A percentile compares a stretch with the other conserved stretches of the same genome.
These are phyloP conservation scores for Neonectria sp. DNA, from an alignment of 2,329 filamentous ascomycete species.

Conservation along the genomic window DNA sequence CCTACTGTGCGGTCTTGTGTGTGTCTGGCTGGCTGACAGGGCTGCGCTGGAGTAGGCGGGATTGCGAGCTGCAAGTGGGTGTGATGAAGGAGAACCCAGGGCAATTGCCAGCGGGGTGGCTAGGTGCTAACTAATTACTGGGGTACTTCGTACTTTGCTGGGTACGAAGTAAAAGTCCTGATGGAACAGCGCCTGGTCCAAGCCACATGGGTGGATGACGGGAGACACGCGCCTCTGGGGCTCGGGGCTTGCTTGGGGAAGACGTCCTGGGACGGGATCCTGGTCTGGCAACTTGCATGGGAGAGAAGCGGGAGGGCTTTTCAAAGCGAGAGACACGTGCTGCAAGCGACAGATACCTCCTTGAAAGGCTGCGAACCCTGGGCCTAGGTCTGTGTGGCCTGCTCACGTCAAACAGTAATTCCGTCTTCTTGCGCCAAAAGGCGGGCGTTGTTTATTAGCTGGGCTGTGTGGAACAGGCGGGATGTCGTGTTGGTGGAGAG, in stretches of 20 bases:
- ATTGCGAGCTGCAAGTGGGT: background rate
- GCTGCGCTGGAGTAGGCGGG: background rate
- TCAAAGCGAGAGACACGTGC: background rate
- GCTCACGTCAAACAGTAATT: background rate
- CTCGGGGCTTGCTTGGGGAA: background rate
- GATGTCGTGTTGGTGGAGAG: background rate
- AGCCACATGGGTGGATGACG: slow-evolving; percentile 30
- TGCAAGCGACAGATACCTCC: background rate
- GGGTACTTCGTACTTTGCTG: background rate
- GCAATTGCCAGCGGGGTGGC: background rate
- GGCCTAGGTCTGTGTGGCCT: background rate
- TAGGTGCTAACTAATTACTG: background rate
- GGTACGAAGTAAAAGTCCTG: slow-evolving; percentile 10
- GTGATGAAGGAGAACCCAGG: background rate
- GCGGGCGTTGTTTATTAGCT: background rate
- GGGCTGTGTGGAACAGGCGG: background rate
- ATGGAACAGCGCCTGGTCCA: slow-evolving; percentile 11
- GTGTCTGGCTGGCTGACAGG: background rate
- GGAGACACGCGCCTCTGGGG: slow-evolving; percentile 17
- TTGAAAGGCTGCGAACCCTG: background rate
- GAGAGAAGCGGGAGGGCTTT: background rate
- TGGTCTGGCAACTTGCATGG: background rate
- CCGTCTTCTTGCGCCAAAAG: background rate
- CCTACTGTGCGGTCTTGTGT: background rate
- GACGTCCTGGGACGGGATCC: background rate